Percentiles rank a stretch among this genome's conserved stretches.
Conservation (phyloP, 1,284 basidiomycete genomes). For the Ceratobasidium theobromae region DNA sequence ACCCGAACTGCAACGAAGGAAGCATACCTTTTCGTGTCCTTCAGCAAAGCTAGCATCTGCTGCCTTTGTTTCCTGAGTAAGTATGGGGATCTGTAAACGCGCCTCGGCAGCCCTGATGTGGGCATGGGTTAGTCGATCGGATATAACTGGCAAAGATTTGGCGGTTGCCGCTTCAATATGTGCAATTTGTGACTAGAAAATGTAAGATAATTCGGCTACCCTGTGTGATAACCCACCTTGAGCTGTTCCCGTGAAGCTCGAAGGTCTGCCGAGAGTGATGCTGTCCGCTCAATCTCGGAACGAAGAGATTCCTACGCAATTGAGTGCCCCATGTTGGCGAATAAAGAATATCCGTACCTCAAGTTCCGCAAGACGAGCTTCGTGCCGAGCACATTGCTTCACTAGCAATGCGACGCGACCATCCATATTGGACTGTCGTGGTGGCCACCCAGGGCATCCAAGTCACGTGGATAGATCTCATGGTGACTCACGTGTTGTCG, state of each 20-base stretch:
- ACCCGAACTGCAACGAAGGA: neutral
- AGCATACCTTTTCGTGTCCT: constrained; percentile 23
- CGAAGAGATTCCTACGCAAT: constrained; percentile 10
- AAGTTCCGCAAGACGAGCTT: constrained; percentile 9
- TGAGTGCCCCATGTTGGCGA: neutral
- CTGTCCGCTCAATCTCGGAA: constrained; percentile 27
- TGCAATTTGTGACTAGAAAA: neutral
- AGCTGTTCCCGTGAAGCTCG: constrained; percentile 13
- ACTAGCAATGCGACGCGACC: constrained; percentile 10
- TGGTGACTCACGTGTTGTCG: neutral
- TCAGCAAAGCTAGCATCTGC: constrained; percentile 9
- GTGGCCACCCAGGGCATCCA: neutral
- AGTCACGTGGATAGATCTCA: constrained; percentile 24
- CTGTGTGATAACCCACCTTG: neutral
- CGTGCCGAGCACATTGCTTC: neutral
- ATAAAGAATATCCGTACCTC: constrained; percentile 1
- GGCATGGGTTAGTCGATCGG: constrained; percentile 19
- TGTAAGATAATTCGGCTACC: neutral
- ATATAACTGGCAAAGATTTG: constrained; percentile 15
- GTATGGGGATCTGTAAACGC: constrained; percentile 8
- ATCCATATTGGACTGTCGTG: constrained; percentile 15
- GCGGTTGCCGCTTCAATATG: constrained; percentile 12
- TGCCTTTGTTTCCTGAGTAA: constrained; percentile 10
- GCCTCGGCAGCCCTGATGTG: constrained; percentile 2
- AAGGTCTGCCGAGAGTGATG: constrained; percentile 25